These are phyloP conservation scores for Xylaria longipes DNA, from an alignment of 495 filamentous ascomycete species.

Conservation along the genomic window DNA sequence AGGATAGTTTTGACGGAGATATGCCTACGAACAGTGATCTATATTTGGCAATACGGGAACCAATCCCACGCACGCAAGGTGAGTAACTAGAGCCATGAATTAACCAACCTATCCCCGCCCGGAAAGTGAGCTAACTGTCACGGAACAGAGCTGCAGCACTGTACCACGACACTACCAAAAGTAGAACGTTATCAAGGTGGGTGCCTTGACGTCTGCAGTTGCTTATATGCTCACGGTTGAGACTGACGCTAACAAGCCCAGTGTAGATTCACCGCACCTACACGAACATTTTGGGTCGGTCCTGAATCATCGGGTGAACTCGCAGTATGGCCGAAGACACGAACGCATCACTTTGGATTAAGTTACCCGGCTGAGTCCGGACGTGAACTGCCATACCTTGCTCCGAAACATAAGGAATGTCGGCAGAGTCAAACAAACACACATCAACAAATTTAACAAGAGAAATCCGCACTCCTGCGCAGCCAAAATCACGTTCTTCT, in stretches of 20 bases:
- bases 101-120: not conserved
- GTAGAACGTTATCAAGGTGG: no score
- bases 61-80: not conserved
- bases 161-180: no score
- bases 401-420: not conserved
- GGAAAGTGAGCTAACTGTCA: not conserved
- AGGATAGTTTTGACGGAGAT: not conserved
- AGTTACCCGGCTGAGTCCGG: not conserved
- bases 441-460: not conserved
- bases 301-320: not conserved
- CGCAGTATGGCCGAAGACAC: not conserved
- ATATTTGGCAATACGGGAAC: not conserved
- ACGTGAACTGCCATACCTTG: not conserved
- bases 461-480: not conserved
- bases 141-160: no score
- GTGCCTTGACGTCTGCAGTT: no score
- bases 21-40: not conserved
- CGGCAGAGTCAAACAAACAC: not conserved
- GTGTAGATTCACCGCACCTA: not conserved
- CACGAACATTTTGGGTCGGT: not conserved
- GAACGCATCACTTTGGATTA: conserved; percentile 1
- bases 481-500: not conserved
- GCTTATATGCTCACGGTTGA: no score
- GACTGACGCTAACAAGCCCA: not conserved
- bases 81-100: not conserved